phyloP scores from a whole-genome alignment of 2,329 filamentous ascomycete species.

The Endothia cerciana region DNA sequence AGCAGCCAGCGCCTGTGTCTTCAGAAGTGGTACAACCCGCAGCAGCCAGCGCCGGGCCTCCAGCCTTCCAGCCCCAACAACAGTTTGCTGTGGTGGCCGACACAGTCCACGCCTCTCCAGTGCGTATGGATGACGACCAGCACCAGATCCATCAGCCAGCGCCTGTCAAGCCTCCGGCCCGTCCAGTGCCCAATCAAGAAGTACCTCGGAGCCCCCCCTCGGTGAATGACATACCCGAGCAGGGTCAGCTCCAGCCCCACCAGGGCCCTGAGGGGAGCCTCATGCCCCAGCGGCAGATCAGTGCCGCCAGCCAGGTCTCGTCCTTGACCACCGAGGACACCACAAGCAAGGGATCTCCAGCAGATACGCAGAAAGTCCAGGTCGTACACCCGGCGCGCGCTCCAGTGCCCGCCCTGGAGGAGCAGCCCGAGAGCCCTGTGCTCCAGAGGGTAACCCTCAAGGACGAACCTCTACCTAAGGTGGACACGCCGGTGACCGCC shows the following conservation, averaged over 20 bases:
- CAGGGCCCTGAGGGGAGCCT: conserved; percentile 14
- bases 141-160: conserved; percentile 19
- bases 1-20: conserved; percentile 14
- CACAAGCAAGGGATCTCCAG: conserved; percentile 19
- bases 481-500: conserved; percentile 21
- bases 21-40: conserved; percentile 4
- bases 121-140: conserved; percentile 9
- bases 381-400: conserved; percentile 17
- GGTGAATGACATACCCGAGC: conserved; percentile 7
- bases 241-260: conserved; percentile 26
- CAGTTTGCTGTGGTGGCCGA: conserved; percentile 19
- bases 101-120: background rate
- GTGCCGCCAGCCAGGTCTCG: conserved; percentile 36
- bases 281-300: conserved; percentile 34
- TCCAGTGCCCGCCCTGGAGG: background rate
- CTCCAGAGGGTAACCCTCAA: conserved; percentile 26
- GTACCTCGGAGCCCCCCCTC: conserved; percentile 12
- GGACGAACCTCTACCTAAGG: conserved; percentile 29
- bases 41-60: background rate
- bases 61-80: conserved; percentile 1
- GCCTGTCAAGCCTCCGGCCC: conserved; percentile 8
- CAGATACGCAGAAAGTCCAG: conserved; percentile 16
- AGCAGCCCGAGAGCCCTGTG: conserved; percentile 17
- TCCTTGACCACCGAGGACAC: conserved; percentile 30
- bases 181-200: conserved; percentile 8